Evolutionary conservation across 164 flowering plant genomes (phyloP), one percentile per base, ranked within the genome.

Genomic region (Santalum album): DNA sequence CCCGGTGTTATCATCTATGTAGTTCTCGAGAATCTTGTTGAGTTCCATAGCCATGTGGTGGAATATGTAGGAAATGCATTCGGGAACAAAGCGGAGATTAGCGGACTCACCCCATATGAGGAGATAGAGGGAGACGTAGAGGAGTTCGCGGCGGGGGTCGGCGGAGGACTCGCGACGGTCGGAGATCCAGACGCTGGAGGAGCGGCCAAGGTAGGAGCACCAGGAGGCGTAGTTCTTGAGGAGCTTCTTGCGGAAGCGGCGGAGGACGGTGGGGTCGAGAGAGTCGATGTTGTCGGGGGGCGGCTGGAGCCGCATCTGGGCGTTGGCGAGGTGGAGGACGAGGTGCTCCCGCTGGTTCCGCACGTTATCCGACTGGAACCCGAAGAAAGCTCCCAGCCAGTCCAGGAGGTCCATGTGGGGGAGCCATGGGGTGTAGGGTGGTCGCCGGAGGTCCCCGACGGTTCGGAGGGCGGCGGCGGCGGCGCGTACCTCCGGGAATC

Each of bases 281-380:
- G 69, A 10, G 51, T 79, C 83, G 46, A 78, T 75, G 56, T 76
- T 71, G 61, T 79, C 83, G 16, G 85, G 85, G 1, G 85, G 79
- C 16, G 88, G 85, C 0, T 73, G 49, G 48, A 80, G 75, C 3
- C 88, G 85, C 85, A 80, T 79, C 80, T 82, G 88, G n/a, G 79
- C 75, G 46, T 82, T 82, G 40, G 85, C 75, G 42, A 82, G 76
- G 64, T 82, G 85, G n/a, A 82, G 78, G 3, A 82, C 85, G 7
- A 80, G 65, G 57, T 82, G 85, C 53, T 82, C 88, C 53, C 85
- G 62, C 68, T 80, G 88, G 70, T 82, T 80, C 21, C 70, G 59
- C 6, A 80, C 86, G 61, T 76, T 82, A 56, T 75, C 80, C 38
- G 50, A 24, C 47, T 82, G 87, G 64, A 82, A 82, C 17, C 88